Conservation (phyloP, 2,329 filamentous ascomycete genomes). For the Ophiocordyceps australis region DNA sequence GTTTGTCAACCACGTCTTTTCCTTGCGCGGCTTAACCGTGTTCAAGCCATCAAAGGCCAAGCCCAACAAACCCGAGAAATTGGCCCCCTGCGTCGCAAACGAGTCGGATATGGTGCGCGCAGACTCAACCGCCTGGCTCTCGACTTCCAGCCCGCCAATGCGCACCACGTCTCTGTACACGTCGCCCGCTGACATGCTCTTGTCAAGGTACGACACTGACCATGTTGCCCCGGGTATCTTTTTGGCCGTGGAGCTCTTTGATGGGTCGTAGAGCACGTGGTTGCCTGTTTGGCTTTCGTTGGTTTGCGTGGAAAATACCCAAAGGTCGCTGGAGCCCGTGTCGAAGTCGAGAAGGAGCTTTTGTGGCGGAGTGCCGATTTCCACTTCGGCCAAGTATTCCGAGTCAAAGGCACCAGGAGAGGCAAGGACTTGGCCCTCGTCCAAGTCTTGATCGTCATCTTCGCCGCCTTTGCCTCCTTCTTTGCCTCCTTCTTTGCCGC, state of each 20-base stretch:
- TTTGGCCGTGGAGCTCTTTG: no score
- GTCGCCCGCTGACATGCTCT: conserved; percentile 23
- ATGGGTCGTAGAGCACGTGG: no score
- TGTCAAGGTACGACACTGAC: conserved; percentile 18
- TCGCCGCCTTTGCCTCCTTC: no score
- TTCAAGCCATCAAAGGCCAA: no score
- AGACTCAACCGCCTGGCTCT: conserved; percentile 28
- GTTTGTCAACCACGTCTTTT: conserved; percentile 23
- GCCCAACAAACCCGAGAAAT: no score
- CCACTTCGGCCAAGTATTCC: conserved; percentile 22
- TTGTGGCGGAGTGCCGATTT: conserved; percentile 29
- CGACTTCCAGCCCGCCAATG: conserved; percentile 23
- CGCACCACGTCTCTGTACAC: conserved; percentile 31
- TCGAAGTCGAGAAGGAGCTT: conserved; percentile 28
- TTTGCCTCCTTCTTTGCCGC: no score
- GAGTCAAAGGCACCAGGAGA: conserved; percentile 22
- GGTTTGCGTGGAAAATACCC: conserved; percentile 23
- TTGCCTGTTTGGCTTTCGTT: no score
- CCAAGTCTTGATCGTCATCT: no score
- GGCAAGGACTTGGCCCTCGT: no score
- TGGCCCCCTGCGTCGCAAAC: no score
- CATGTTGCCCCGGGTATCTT: no score
- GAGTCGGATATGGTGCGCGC: conserved; percentile 22
- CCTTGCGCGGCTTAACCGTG: no score
- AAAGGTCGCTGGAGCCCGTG: conserved; percentile 41